These are phyloP conservation scores for Letharia columbiana DNA, from an alignment of 495 filamentous ascomycete species.

Conservation along the genomic window DNA sequence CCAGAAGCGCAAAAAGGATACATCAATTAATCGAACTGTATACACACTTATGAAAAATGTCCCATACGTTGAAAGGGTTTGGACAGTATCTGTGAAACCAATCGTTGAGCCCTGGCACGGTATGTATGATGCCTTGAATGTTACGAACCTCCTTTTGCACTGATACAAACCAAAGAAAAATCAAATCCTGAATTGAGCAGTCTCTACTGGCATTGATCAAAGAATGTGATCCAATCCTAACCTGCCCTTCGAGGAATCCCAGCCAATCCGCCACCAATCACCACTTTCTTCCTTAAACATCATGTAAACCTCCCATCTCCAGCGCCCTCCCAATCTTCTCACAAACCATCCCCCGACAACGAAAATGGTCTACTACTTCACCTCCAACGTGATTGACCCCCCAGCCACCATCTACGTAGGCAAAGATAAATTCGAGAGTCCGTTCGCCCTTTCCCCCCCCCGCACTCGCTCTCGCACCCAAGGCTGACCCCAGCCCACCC, in stretches of 20 bases:
- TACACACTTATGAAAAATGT: background rate
- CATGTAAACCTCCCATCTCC: too few species aligned
- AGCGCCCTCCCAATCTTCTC: background rate
- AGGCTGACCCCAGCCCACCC: slow-evolving; percentile 22
- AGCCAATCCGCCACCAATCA: too few species aligned
- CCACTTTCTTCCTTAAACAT: too few species aligned
- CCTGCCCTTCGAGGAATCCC: too few species aligned
- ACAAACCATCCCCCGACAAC: background rate
- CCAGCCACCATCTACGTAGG: slow-evolving; percentile 86
- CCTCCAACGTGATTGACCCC: slow-evolving; percentile 67
- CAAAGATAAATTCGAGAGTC: slow-evolving; percentile 99
- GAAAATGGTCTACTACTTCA: slow-evolving; percentile 93
- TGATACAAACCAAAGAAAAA: too few species aligned
- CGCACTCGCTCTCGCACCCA: background rate
- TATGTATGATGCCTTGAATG: too few species aligned
- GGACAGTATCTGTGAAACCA: too few species aligned
- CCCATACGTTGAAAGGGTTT: background rate
- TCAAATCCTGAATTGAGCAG: too few species aligned
- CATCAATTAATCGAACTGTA: background rate
- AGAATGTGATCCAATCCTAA: too few species aligned
- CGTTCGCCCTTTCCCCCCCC: slow-evolving; percentile 30
- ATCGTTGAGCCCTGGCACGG: background rate
- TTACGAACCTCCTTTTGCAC: too few species aligned
- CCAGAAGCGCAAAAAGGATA: background rate
- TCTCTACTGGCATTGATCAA: too few species aligned